These are phyloP conservation scores for Eutrema heterophyllum DNA, from an alignment of 345 rosid genomes.

Conservation along the genomic window DNA sequence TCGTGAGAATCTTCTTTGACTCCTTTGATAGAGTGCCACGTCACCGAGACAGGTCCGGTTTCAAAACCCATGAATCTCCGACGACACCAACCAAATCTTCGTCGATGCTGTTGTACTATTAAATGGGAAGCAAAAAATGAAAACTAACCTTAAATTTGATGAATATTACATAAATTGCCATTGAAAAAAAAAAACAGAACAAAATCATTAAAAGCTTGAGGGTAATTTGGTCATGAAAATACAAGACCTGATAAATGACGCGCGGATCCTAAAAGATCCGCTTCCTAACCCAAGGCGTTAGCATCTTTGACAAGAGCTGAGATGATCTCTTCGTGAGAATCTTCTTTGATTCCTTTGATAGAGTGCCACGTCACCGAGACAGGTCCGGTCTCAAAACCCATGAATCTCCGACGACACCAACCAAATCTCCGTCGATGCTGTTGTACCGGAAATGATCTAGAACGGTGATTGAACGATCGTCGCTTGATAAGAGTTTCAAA, in stretches of 20 bases:
- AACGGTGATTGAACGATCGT: slow-evolving; percentile 40
- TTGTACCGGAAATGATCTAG: slow-evolving; percentile 53
- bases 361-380: slow-evolving; percentile 91
- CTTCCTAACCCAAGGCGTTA: slow-evolving; percentile 33
- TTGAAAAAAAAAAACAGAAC: not conserved
- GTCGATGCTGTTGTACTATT: not conserved
- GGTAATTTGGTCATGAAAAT: too few species aligned
- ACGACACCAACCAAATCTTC: too few species aligned
- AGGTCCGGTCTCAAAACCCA: slow-evolving; percentile 61
- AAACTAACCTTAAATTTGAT: too few species aligned
- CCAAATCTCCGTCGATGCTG: slow-evolving; percentile 85
- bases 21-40: slow-evolving; percentile 88
- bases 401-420: slow-evolving; percentile 76
- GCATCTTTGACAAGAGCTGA: slow-evolving; percentile 70
- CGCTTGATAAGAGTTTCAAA: slow-evolving; percentile 43
- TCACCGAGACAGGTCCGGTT: slow-evolving; percentile 62
- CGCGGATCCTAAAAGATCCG: too few species aligned
- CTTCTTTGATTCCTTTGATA: slow-evolving; percentile 53
- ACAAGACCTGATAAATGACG: too few species aligned
- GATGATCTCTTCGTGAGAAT: slow-evolving; percentile 47
- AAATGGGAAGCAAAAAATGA: too few species aligned
- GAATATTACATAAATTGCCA: too few species aligned
- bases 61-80: too few species aligned
- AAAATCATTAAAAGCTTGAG: too few species aligned
- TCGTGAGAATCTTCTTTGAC: slow-evolving; percentile 40